A percentile compares a stretch with the other conserved stretches of the same genome.
Conservation (phyloP, 2,329 filamentous ascomycete genomes). For the Penicillium hordei region DNA sequence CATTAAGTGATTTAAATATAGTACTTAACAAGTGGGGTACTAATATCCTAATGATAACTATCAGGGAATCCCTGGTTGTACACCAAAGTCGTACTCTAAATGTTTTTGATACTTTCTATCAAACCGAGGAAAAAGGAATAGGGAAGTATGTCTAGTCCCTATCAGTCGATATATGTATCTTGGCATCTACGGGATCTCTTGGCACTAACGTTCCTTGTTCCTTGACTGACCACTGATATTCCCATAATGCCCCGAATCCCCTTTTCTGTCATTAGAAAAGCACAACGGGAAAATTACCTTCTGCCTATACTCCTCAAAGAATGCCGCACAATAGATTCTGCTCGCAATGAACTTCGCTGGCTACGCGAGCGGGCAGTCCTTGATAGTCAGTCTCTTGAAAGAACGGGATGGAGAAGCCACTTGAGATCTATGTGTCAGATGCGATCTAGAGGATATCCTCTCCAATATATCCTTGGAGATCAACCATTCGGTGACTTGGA, state of each 20-base stretch:
- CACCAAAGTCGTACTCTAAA: too few species aligned
- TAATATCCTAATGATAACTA: too few species aligned
- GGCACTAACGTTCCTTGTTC: neutral
- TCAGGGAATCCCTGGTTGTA: too few species aligned
- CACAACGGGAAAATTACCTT: conserved; percentile 36
- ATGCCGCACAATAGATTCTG: conserved; percentile 46
- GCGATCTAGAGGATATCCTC: conserved; percentile 65
- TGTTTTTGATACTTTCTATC: too few species aligned
- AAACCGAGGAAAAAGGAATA: too few species aligned
- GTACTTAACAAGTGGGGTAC: too few species aligned
- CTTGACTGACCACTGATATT: neutral
- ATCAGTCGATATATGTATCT: neutral
- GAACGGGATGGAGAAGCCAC: conserved; percentile 27
- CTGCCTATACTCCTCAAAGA: conserved; percentile 45
- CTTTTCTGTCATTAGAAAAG: conserved; percentile 37
- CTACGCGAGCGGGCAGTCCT: conserved; percentile 41
- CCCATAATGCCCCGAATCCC: conserved; percentile 46
- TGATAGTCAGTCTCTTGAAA: conserved; percentile 8
- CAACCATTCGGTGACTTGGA: conserved; percentile 86
- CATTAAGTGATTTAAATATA: neutral
- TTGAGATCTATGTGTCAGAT: conserved; percentile 41
- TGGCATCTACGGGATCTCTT: conserved; percentile 3
- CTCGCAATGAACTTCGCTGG: conserved; percentile 50
- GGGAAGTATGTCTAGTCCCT: too few species aligned
- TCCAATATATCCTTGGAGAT: conserved; percentile 86